These are phyloP conservation scores for Beauveria brongniartii DNA, from an alignment of 2,329 filamentous ascomycete species.

Conservation along the genomic window DNA sequence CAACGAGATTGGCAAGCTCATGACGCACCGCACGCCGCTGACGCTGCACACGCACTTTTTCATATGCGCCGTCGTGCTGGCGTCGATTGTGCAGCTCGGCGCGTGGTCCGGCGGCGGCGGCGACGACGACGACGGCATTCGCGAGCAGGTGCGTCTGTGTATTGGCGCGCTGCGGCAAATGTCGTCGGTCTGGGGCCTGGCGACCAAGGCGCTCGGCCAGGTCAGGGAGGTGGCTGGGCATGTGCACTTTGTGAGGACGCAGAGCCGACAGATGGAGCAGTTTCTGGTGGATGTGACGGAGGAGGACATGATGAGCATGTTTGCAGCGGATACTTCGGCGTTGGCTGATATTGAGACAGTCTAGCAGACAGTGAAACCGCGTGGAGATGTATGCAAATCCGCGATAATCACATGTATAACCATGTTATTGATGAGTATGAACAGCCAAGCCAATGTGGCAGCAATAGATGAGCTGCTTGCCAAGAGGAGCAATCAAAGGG, in stretches of 20 bases:
- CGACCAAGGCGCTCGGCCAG: neutral
- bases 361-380: neutral
- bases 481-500: too few species aligned
- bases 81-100: slow-evolving; percentile 1
- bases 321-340: neutral
- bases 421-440: too few species aligned
- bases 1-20: neutral
- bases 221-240: neutral
- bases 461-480: too few species aligned
- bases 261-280: slow-evolving; percentile 8
- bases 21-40: slow-evolving; percentile 1
- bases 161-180: slow-evolving; percentile 9
- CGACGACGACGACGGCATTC: neutral
- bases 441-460: too few species aligned
- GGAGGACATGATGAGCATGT: neutral
- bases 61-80: slow-evolving; percentile 2
- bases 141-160: slow-evolving; percentile 1
- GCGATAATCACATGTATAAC: too few species aligned
- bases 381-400: too few species aligned
- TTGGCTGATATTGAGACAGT: neutral
- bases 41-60: slow-evolving; percentile 5
- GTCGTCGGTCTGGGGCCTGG: neutral
- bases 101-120: neutral
- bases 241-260: neutral
- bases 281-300: neutral